These are phyloP conservation scores for Vitis labrusca DNA, from an alignment of 164 flowering plant genomes.

Conservation along the genomic window DNA sequence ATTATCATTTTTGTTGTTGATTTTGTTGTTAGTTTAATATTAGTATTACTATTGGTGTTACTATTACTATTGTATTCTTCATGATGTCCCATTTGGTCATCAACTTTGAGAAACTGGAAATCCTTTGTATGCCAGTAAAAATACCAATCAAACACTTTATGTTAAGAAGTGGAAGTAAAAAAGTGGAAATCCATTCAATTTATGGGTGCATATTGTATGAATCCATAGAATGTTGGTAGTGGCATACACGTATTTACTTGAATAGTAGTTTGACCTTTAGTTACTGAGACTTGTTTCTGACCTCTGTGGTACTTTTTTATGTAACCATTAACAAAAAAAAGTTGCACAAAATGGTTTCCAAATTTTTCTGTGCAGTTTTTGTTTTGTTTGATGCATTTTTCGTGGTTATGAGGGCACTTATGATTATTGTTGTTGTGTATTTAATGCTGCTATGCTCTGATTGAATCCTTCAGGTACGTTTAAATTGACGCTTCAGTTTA, in stretches of 20 bases:
- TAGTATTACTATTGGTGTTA: too few relatives aligned
- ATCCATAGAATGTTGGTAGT: too few relatives aligned
- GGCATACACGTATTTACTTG: not conserved
- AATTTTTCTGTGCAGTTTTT: not conserved
- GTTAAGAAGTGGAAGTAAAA: too few relatives aligned
- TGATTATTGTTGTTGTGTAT: not conserved
- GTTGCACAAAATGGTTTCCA: not conserved
- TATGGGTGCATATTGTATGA: too few relatives aligned
- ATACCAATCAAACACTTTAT: too few relatives aligned
- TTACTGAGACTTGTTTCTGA: not conserved
- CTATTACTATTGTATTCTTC: too few relatives aligned
- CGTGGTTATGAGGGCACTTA: not conserved
- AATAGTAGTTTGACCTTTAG: not conserved
- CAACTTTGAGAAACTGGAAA: too few relatives aligned
- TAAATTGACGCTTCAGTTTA: slow-evolving; percentile 50
- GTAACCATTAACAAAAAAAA: not conserved
- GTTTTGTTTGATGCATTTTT: not conserved
- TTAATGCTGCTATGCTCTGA: not conserved
- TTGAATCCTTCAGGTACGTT: slow-evolving; percentile 51
- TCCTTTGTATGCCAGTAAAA: too few relatives aligned
- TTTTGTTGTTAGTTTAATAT: too few relatives aligned
- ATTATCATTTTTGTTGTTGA: too few relatives aligned
- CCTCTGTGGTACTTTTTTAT: not conserved
- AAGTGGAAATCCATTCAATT: too few relatives aligned
- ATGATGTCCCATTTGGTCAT: too few relatives aligned